phyloP scores from a whole-genome alignment of 805 yeast species.

The Blastobotrys terrestris region DNA sequence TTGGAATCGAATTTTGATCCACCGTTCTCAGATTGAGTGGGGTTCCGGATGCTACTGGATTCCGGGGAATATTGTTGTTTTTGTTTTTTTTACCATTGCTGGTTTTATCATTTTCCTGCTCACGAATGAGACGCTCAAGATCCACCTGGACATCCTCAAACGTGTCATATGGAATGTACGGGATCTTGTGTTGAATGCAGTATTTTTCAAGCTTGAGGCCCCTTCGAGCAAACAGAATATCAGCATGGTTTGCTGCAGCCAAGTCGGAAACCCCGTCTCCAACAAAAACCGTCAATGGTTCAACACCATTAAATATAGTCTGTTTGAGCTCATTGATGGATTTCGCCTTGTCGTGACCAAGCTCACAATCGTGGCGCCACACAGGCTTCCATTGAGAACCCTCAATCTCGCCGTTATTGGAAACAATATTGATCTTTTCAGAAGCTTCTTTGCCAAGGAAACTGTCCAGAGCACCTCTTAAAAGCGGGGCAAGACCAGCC shows the following conservation, averaged over 20 bases:
- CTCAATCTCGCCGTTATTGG: conserved; percentile 37
- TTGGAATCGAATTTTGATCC: not conserved
- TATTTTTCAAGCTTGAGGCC: conserved; percentile 37
- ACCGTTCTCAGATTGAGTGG: not conserved
- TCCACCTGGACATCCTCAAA: conserved; percentile 37
- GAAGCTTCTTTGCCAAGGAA: conserved; percentile 35
- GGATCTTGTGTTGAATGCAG: conserved; percentile 36
- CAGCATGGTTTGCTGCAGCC: conserved; percentile 41
- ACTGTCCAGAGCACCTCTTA: conserved; percentile 36
- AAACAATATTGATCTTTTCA: conserved; percentile 34
- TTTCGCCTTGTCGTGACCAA: conserved; percentile 41
- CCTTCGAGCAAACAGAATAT: conserved; percentile 38
- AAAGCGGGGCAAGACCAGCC: conserved; percentile 39
- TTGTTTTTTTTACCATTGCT: conserved; percentile 8
- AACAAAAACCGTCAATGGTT: conserved; percentile 37
- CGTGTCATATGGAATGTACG: conserved; percentile 37
- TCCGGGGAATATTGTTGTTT: conserved; percentile 7
- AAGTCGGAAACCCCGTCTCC: conserved; percentile 53
- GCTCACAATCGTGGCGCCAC: conserved; percentile 39
- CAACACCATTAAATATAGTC: conserved; percentile 12
- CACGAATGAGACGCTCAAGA: conserved; percentile 23
- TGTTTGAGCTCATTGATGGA: conserved; percentile 35
- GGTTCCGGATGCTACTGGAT: not conserved
- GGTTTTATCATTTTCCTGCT: not conserved
- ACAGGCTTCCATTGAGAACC: conserved; percentile 35